These are phyloP conservation scores for Pichia insulana DNA, from an alignment of 805 yeast species.

Conservation along the genomic window DNA sequence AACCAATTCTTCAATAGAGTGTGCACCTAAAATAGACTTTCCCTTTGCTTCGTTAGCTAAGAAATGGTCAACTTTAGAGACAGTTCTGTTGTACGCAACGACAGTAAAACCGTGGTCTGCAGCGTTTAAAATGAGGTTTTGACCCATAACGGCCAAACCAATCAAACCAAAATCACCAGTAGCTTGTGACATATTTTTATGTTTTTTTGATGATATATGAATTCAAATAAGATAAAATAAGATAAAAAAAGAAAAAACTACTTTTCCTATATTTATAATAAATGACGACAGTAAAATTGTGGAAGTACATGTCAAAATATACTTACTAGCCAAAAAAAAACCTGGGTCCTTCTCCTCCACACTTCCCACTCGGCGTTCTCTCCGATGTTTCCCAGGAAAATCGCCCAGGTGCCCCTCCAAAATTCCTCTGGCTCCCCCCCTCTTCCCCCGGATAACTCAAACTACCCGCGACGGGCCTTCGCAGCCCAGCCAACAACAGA, in stretches of 20 bases:
- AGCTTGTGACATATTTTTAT: not conserved
- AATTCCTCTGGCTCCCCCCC: too few relatives aligned
- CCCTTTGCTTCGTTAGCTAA: constrained; percentile 94
- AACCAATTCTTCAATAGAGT: constrained; percentile 79
- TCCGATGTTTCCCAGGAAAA: too few relatives aligned
- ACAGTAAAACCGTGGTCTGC: constrained; percentile 99
- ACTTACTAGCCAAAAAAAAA: too few relatives aligned
- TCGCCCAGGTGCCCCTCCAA: too few relatives aligned
- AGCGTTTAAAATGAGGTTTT: constrained; percentile 91
- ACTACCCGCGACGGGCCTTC: too few relatives aligned
- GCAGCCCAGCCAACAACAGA: too few relatives aligned
- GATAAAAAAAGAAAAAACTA: not conserved
- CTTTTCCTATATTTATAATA: too few relatives aligned
- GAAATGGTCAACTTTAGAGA: constrained; percentile 90
- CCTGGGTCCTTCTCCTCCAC: too few relatives aligned
- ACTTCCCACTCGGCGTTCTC: too few relatives aligned
- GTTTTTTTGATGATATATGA: not conserved
- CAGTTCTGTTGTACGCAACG: constrained; percentile 97
- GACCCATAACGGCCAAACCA: constrained; percentile 99
- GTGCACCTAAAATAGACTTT: constrained; percentile 92
- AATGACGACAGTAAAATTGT: too few relatives aligned
- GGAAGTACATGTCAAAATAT: too few relatives aligned
- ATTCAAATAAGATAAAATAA: not conserved
- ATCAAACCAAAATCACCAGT: constrained; percentile 97
- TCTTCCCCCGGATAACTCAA: too few relatives aligned